Percentiles rank a stretch among this genome's conserved stretches.
Conservation (phyloP, 2,329 filamentous ascomycete species). For the Shiraia sp. region DNA sequence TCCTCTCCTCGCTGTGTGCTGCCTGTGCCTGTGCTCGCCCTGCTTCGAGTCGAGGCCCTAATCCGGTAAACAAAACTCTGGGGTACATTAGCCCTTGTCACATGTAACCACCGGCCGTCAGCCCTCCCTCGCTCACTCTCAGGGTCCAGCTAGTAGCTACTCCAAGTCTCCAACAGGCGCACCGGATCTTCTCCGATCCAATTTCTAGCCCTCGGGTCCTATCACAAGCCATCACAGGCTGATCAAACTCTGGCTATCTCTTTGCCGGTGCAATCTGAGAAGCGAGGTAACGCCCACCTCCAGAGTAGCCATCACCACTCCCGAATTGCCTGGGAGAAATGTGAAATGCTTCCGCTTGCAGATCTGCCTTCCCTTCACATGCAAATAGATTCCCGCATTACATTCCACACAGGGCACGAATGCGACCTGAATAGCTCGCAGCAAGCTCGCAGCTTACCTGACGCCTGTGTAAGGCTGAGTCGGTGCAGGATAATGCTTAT, state of each 20-base stretch:
- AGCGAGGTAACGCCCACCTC: conserved; percentile 5
- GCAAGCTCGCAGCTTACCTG: conserved; percentile 9
- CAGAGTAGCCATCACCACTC: conserved; percentile 3
- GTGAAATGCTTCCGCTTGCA: conserved; percentile 3
- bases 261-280: conserved; percentile 2
- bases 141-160: conserved; percentile 29
- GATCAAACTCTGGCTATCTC: no score
- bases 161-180: no score
- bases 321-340: no score
- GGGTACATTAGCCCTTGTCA: conserved; percentile 40
- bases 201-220: conserved; percentile 30
- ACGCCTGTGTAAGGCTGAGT: conserved; percentile 33
- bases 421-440: no score
- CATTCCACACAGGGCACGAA: conserved; percentile 1
- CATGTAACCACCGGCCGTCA: conserved; percentile 22
- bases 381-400: conserved; percentile 2
- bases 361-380: no score
- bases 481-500: conserved; percentile 24
- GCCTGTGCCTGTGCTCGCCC: no score
- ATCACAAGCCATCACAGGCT: conserved; percentile 15
- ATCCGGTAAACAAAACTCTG: conserved; percentile 34
- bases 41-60: conserved; percentile 11
- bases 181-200: no score
- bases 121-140: no score
- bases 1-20: no score